Conservation (phyloP, 2,329 filamentous ascomycete species). For the Claviceps spartinae region DNA sequence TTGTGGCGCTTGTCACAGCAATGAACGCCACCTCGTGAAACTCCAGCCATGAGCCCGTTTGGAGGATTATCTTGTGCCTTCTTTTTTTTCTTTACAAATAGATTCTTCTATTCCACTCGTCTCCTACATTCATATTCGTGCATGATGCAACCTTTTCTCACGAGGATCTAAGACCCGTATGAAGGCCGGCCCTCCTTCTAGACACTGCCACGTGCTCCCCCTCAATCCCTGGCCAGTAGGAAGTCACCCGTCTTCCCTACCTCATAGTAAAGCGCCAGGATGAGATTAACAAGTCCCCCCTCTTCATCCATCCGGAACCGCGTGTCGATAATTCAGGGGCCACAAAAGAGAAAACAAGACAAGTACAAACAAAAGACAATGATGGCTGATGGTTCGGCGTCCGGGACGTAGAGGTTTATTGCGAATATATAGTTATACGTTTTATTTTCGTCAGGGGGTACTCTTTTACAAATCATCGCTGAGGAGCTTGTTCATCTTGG, state of each 20-base stretch:
- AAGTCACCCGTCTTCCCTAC: too few species aligned
- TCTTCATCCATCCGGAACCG: too few species aligned
- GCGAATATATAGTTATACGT: slow-evolving; percentile 6
- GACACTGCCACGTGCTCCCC: neutral
- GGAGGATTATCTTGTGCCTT: neutral
- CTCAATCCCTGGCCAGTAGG: neutral
- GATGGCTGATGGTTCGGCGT: neutral
- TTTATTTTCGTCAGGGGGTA: slow-evolving; percentile 5
- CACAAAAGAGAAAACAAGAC: neutral
- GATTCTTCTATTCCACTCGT: neutral
- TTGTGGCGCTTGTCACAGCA: neutral
- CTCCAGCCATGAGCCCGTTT: neutral
- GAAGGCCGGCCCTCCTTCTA: neutral
- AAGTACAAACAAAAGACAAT: neutral
- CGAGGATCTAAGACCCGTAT: neutral
- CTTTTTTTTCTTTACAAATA: neutral
- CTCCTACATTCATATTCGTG: neutral
- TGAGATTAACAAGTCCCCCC: too few species aligned
- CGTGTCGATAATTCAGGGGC: neutral
- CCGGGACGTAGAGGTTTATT: neutral
- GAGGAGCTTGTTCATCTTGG: slow-evolving; percentile 99
- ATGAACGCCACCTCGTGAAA: neutral
- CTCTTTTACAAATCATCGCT: slow-evolving; percentile 80
- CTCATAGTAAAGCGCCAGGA: too few species aligned
- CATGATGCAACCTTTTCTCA: neutral